Evolutionary conservation across 768 basidiomycete genomes (phyloP).

Genomic region (Sarcodon sp.): DNA sequence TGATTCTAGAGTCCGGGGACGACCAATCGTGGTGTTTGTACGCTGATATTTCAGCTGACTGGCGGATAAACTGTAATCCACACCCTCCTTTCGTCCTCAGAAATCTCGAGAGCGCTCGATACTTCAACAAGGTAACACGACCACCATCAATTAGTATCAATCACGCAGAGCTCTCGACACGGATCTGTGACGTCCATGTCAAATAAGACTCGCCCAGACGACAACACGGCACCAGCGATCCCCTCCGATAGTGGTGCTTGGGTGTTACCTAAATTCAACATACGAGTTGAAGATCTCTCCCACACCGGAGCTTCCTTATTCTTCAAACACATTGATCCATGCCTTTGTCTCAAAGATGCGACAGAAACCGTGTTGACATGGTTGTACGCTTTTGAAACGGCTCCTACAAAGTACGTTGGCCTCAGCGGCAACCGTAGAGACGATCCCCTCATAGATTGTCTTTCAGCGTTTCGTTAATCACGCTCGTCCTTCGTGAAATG

Average conservation of each 20-base stretch:
- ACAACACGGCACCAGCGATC: slow-evolving; percentile 5
- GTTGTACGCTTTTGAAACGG: slow-evolving; percentile 30
- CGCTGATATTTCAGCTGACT: too few species aligned
- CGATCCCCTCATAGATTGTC: neutral
- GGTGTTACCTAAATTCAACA: slow-evolving; percentile 41
- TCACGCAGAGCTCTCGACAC: too few species aligned
- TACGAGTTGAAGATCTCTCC: slow-evolving; percentile 44
- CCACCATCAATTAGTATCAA: too few species aligned
- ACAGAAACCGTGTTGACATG: slow-evolving; percentile 25
- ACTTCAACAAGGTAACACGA: too few species aligned
- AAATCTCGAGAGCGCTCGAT: too few species aligned
- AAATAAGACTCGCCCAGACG: too few species aligned
- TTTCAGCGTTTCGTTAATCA: slow-evolving; percentile 36
- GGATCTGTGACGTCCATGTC: too few species aligned
- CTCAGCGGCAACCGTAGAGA: slow-evolving; percentile 2
- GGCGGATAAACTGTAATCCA: too few species aligned
- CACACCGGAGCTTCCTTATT: slow-evolving; percentile 49
- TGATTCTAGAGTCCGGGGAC: too few species aligned
- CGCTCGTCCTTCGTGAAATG: slow-evolving; percentile 52
- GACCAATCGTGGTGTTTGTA: too few species aligned
- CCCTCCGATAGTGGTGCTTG: slow-evolving; percentile 20
- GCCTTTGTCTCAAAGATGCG: slow-evolving; percentile 21
- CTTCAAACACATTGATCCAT: slow-evolving; percentile 34
- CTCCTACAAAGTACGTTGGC: slow-evolving; percentile 28
- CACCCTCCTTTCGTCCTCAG: too few species aligned